Percentiles rank a stretch among this genome's conserved stretches.
Evolutionary conservation across 192 early-diverging fungal genomes (phyloP).

Genomic region (Endogone sp.): DNA sequence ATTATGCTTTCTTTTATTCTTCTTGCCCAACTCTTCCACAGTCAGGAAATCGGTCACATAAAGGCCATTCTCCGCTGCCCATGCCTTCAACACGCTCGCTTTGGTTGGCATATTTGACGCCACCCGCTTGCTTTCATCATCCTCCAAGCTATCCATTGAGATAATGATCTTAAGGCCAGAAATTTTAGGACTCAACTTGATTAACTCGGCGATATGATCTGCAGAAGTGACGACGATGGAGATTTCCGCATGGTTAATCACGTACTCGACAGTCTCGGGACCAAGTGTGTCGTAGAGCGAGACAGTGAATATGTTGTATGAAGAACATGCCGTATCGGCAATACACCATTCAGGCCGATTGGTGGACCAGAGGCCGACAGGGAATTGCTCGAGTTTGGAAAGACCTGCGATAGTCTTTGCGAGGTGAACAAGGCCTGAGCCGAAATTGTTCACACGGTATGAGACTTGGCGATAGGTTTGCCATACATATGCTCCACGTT

Average conservation of each 20-base stretch:
- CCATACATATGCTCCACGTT: constrained; percentile 67
- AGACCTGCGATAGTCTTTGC: constrained; percentile 12
- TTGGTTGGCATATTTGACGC: constrained; percentile 19
- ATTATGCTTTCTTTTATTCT: constrained; percentile 47
- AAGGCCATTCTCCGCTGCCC: constrained; percentile 62
- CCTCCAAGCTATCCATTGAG: constrained; percentile 67
- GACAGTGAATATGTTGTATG: constrained; percentile 64
- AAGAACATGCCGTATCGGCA: constrained; percentile 58
- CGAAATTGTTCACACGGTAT: constrained; percentile 57
- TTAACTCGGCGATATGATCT: constrained; percentile 41
- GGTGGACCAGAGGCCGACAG: constrained; percentile 68
- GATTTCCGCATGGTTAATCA: constrained; percentile 82
- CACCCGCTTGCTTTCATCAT: constrained; percentile 7
- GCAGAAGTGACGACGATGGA: constrained; percentile 61
- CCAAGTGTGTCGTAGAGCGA: constrained; percentile 91
- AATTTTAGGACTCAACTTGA: constrained; percentile 56
- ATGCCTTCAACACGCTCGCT: constrained; percentile 41
- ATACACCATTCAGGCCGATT: constrained; percentile 80
- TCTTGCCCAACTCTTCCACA: constrained; percentile 58
- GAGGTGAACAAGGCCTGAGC: constrained; percentile 64
- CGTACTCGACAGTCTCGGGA: constrained; percentile 76
- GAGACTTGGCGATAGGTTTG: constrained; percentile 63
- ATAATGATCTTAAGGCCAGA: constrained; percentile 70
- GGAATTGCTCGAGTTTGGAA: constrained; percentile 22
- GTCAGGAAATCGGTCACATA: constrained; percentile 51